Base-by-base conservation (phyloP, 306 rosid genomes). In the Sechiopsis laciniata region DNA sequence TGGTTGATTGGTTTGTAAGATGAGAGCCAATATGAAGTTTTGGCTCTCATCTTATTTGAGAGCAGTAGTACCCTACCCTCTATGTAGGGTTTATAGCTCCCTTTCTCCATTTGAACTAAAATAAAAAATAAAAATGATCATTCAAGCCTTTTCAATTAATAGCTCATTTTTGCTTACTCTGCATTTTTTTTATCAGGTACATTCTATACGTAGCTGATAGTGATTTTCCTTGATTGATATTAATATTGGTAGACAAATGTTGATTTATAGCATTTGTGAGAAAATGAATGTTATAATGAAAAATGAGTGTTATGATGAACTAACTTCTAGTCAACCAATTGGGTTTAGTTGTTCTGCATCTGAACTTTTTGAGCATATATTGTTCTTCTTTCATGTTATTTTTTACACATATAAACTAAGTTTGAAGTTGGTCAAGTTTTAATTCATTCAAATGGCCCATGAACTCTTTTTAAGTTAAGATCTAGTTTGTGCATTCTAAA, bases 61-160 rank as follows among this genome's bases (percentile, higher is more conserved):
- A 32, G 5, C 37, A 32, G 37, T 4, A 2, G 5, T 32, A 32
- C 37, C 37, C 37, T 32, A 32, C 37, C 37, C 37, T 32, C 37
- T 32, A 2, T 32, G 5, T 32, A 32, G 37, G 32, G 5, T 32
- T 32, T 32, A 5, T 32, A 4, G 3, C 3, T 3, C 37, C 5
- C 37, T 32, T 4, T 32, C 37, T 5, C 2, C 0, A 32, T 32
- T 32, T 32, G 37, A 32, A 32, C 37, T 1, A 32, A 32, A 32
- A 32, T n/a, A n/a, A 32, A 32, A 1, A 26, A 26, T 26, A 26
- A 26, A 1, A 26, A 26, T 26, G 12, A 46, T 20, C 37, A 20
- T 67, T 46, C 29, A 65, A 65, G 54, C 10, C 54, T 17, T 64
- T 64, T 42, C 29, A 65, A n/a, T 42, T 65, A n/a, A 42, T n/a